These are phyloP conservation scores for Epithele typhae DNA, from an alignment of 768 basidiomycete species.

Conservation along the genomic window DNA sequence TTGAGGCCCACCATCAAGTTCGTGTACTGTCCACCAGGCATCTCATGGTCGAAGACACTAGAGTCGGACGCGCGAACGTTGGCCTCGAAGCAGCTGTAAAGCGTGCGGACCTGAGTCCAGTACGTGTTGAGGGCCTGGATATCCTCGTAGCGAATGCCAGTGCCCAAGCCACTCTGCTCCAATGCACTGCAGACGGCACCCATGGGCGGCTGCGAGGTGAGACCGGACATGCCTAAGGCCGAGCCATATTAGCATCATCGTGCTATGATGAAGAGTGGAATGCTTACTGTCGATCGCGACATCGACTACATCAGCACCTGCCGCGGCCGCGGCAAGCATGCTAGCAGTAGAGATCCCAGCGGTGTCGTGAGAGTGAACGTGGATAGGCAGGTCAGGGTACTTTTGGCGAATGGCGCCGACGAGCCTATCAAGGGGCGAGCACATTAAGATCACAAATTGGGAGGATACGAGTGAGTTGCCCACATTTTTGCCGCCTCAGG, in stretches of 20 bases:
- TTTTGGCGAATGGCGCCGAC: conserved; percentile 93
- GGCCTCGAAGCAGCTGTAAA: conserved; percentile 97
- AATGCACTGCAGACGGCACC: conserved; percentile 93
- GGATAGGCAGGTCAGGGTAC: conserved; percentile 96
- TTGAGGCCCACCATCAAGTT: conserved; percentile 86
- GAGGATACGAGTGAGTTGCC: conserved; percentile 21
- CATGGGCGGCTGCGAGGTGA: conserved; percentile 99
- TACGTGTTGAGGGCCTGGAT: conserved; percentile 97
- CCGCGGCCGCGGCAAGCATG: conserved; percentile 93
- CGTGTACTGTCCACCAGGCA: conserved; percentile 97
- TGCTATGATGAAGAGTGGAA: not conserved
- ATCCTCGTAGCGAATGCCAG: conserved; percentile 95
- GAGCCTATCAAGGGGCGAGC: conserved; percentile 46
- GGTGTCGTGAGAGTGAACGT: conserved; percentile 99
- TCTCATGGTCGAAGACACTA: conserved; percentile 97
- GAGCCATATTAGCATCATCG: conserved; percentile 10
- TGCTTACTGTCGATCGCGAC: conserved; percentile 94
- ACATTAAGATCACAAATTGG: not conserved
- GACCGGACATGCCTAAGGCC: conserved; percentile 86
- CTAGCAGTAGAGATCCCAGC: conserved; percentile 97
- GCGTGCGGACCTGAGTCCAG: conserved; percentile 95
- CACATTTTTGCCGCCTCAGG: conserved; percentile 90
- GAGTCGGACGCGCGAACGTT: conserved; percentile 97
- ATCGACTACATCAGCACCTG: conserved; percentile 98
- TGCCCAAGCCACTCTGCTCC: conserved; percentile 90